These are phyloP conservation scores for Cutaneotrichosporon sp. DNA, from an alignment of 1,284 basidiomycete species.

Conservation along the genomic window DNA sequence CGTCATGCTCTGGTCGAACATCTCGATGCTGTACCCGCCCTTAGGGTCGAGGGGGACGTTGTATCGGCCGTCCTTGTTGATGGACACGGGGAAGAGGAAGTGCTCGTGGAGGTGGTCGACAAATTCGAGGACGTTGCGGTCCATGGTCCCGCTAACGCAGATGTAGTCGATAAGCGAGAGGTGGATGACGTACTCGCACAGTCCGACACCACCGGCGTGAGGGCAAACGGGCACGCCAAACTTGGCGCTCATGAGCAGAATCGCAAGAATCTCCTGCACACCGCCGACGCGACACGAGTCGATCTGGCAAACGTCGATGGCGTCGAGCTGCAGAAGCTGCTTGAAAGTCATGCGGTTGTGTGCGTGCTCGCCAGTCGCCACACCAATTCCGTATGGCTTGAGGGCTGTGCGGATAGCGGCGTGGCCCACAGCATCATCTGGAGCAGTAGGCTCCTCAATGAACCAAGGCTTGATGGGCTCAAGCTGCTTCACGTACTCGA, in stretches of 20 bases:
- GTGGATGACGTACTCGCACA: constrained; percentile 64
- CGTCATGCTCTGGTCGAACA: constrained; percentile 53
- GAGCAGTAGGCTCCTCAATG: constrained; percentile 93
- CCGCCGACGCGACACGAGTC: constrained; percentile 91
- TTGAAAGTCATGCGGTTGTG: constrained; percentile 98
- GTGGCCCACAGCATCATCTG: constrained; percentile 70
- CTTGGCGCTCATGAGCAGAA: constrained; percentile 93
- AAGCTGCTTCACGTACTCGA: constrained; percentile 83
- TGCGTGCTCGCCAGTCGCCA: constrained; percentile 93
- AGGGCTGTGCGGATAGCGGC: constrained; percentile 60
- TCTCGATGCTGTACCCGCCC: constrained; percentile 55
- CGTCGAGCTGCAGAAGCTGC: constrained; percentile 87
- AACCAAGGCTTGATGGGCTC: constrained; percentile 91
- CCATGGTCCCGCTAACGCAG: constrained; percentile 83
- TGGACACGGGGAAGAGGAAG: constrained; percentile 83
- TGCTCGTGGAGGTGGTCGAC: constrained; percentile 83
- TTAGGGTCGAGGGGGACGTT: constrained; percentile 58
- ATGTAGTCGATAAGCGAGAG: constrained; percentile 82
- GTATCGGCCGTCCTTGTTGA: constrained; percentile 81
- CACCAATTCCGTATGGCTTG: constrained; percentile 80
- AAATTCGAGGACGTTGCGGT: constrained; percentile 73
- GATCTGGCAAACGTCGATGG: constrained; percentile 94
- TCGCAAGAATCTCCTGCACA: constrained; percentile 87
- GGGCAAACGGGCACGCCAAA: constrained; percentile 81
- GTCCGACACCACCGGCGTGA: constrained; percentile 87